phyloP scores from a whole-genome alignment of 2,329 filamentous ascomycete species.

The Fusarium tricinctum region DNA sequence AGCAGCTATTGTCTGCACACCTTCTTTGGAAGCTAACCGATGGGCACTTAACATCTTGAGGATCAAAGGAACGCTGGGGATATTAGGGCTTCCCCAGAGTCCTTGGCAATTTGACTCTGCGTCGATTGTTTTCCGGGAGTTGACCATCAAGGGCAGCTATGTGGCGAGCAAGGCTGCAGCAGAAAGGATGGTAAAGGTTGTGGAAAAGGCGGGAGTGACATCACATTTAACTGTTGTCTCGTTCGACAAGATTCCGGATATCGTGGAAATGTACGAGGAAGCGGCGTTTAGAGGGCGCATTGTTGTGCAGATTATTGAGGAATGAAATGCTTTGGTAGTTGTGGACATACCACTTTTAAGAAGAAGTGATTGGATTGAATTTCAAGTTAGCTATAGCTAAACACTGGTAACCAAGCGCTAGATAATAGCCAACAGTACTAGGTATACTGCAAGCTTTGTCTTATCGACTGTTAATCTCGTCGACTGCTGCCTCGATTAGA shows the following conservation, averaged over 20 bases:
- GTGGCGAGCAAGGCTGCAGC: conserved; percentile 6
- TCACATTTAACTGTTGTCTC: conserved; percentile 17
- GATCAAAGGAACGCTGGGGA: conserved; percentile 13
- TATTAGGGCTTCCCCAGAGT: conserved; percentile 5
- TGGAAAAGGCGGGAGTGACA: conserved; percentile 14
- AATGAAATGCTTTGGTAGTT: too few species aligned
- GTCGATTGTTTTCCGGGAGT: conserved; percentile 16
- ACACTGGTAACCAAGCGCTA: too few species aligned
- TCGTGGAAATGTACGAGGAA: conserved; percentile 19
- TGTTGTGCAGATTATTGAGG: conserved; percentile 1
- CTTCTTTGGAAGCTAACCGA: conserved; percentile 14
- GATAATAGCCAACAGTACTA: too few species aligned
- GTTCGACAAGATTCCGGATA: conserved; percentile 10
- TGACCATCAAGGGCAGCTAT: conserved; percentile 8
- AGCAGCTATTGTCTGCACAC: conserved; percentile 10
- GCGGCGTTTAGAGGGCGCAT: conserved; percentile 16
- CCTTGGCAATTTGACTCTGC: conserved; percentile 22
- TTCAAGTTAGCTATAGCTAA: too few species aligned
- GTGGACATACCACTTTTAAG: too few species aligned
- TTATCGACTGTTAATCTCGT: too few species aligned
- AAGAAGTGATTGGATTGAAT: too few species aligned
- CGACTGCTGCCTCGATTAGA: too few species aligned
- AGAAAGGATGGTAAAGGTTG: conserved; percentile 16
- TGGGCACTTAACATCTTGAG: conserved; percentile 10
- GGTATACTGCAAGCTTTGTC: too few species aligned